These are phyloP conservation scores for Solanum hybrid DNA, from an alignment of 305 asterid species.

Conservation along the genomic window DNA sequence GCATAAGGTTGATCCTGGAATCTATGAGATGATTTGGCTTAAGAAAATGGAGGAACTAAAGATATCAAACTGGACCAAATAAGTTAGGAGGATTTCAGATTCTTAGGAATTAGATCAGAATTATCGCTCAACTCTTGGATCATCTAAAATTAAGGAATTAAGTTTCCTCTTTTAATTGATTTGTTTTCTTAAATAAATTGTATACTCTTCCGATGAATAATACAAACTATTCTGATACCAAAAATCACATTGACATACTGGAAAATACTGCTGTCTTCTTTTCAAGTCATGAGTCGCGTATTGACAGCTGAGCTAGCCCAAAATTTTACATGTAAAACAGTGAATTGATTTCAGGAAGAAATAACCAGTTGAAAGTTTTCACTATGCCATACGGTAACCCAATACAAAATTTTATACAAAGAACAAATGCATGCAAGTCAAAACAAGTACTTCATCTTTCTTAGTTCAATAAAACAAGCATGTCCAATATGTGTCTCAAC, in stretches of 20 bases:
- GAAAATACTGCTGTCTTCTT: background rate
- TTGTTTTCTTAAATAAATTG: background rate
- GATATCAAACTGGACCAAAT: background rate
- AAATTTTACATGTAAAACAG: background rate
- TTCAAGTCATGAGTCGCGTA: background rate
- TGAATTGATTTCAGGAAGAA: background rate
- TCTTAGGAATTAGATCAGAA: background rate
- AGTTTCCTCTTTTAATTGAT: background rate
- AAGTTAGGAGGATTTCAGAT: background rate
- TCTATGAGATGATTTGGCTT: background rate
- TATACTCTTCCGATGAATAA: background rate
- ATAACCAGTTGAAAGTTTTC: background rate
- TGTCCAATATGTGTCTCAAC: background rate
- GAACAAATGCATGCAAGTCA: background rate
- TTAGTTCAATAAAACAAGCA: background rate
- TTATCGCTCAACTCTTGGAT: background rate
- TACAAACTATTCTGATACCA: background rate
- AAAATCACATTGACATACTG: background rate
- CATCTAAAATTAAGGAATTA: background rate
- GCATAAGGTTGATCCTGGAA: background rate
- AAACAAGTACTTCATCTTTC: background rate
- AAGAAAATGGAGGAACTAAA: background rate
- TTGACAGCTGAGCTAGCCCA: background rate
- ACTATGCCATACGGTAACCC: background rate
- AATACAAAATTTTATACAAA: background rate